Evolutionary conservation across 495 filamentous ascomycete species (phyloP).

Genomic region (Platismatia glauca): DNA sequence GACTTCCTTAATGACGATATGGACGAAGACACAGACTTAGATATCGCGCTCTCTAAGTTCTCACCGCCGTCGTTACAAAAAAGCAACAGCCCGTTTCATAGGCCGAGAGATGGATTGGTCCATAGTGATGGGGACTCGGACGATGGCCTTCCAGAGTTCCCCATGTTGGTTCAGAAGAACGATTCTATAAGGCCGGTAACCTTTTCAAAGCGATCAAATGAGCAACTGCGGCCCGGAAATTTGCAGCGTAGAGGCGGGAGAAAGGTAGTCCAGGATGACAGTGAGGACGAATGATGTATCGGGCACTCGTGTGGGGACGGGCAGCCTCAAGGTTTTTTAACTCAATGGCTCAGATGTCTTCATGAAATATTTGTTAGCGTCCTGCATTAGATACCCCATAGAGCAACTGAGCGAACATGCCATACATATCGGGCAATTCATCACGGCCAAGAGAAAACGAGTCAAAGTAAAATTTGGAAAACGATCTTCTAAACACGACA

Average conservation of each 20-base stretch:
- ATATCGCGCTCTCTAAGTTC: slow-evolving; percentile 7
- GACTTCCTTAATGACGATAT: slow-evolving; percentile 17
- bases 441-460: not conserved
- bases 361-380: slow-evolving; percentile 8
- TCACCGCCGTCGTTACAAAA: slow-evolving; percentile 8
- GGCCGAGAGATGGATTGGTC: not conserved
- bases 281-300: slow-evolving; percentile 27
- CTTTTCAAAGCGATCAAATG: not conserved
- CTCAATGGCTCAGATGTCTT: not conserved
- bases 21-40: not conserved
- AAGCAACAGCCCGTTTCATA: not conserved
- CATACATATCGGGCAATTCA: not conserved
- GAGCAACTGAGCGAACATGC: not conserved
- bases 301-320: not conserved
- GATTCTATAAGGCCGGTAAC: not conserved
- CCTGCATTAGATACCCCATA: slow-evolving; percentile 21
- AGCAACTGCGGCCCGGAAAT: not conserved
- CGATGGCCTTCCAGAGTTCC: slow-evolving; percentile 27
- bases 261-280: slow-evolving; percentile 29
- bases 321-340: not conserved
- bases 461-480: not conserved
- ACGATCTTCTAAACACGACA: not conserved
- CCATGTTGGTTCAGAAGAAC: slow-evolving; percentile 16
- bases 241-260: slow-evolving; percentile 20
- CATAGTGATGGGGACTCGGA: slow-evolving; percentile 18